Conservation (phyloP, 2,329 filamentous ascomycete species). For the Colletotrichum chlorophyti region DNA sequence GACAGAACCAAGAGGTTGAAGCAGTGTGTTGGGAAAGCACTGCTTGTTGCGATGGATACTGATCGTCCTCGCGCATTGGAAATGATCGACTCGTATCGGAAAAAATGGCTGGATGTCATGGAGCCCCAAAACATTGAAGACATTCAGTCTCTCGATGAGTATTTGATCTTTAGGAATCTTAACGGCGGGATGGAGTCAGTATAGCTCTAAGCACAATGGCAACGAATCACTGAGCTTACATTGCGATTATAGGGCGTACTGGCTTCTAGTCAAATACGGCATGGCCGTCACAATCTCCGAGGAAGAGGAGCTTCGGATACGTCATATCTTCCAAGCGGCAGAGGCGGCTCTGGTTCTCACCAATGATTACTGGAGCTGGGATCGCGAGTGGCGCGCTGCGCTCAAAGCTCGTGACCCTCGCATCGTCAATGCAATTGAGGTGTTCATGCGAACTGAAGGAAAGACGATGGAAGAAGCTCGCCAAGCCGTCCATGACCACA, state of each 20-base stretch:
- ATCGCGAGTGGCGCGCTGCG: conserved; percentile 10
- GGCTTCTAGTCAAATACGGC: conserved; percentile 13
- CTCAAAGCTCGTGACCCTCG: neutral
- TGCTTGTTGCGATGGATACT: conserved; percentile 3
- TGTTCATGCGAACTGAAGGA: conserved; percentile 5
- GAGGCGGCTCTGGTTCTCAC: conserved; percentile 7
- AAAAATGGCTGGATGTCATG: conserved; percentile 14
- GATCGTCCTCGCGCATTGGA: neutral
- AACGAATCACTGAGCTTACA: too few species aligned
- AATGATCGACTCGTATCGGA: conserved; percentile 14
- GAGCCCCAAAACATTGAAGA: neutral
- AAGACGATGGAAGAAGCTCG: neutral
- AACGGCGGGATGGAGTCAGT: conserved; percentile 21
- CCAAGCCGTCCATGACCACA: neutral
- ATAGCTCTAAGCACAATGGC: too few species aligned
- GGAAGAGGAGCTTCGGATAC: neutral
- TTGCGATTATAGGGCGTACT: conserved; percentile 20
- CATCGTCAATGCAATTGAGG: conserved; percentile 10
- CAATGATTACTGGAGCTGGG: conserved; percentile 21
- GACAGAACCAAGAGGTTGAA: conserved; percentile 10
- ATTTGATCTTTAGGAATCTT: conserved; percentile 3
- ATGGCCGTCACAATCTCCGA: conserved; percentile 6
- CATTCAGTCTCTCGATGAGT: neutral
- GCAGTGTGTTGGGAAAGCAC: neutral
- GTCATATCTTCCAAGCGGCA: conserved; percentile 1